Base-by-base conservation (phyloP, 345 rosid genomes). In the Moricandia arvensis region DNA sequence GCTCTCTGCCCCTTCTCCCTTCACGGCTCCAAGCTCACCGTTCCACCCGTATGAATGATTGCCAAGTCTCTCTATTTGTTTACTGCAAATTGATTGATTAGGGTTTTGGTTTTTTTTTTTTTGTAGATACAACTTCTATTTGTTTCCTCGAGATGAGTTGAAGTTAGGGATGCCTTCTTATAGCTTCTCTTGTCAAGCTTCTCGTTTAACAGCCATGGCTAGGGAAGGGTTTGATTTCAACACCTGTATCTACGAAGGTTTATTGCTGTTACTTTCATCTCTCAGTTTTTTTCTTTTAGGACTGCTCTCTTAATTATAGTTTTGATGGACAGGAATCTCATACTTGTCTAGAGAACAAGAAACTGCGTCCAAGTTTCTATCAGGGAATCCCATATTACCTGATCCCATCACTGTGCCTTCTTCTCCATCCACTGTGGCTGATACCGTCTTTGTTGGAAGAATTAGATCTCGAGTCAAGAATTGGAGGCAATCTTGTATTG, bases 331-430 rank as follows among this genome's bases (percentile, higher is more conserved):
- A 94, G 98, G 97, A 63, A 86, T 94, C 68, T 90, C 96, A 6
- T 94, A 94, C 79, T 84, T 91, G 71, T 91, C 97, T 8, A 87
- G 87, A 88, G 87, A 72, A 17, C 98, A 94, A 86, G 98, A 91
- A 69, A 82, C 86, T 67, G 80, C 75, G 1, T 93, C 90, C 2
- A 89, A 83, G 81, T 72, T 82, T 84, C 82, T 70, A 35, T 73
- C 82, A 55, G 90, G 83, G 79, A 86, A 81, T 86, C 88, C 93
- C 8, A 51, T 81, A 13, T 82, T 29, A 64, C 76, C 86, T 35
- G 75, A 78, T 64, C 17, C 74, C 24, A 12, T 75, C 3, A 41
- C 38, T 37, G 71, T 66, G 64, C 76, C 92, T 71, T 80, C 86
- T 79, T 73, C 86, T 68, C 82, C 77, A 21, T 71, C 89, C 4